phyloP scores from a whole-genome alignment of 116 monocot species.

The Zostera marina region DNA sequence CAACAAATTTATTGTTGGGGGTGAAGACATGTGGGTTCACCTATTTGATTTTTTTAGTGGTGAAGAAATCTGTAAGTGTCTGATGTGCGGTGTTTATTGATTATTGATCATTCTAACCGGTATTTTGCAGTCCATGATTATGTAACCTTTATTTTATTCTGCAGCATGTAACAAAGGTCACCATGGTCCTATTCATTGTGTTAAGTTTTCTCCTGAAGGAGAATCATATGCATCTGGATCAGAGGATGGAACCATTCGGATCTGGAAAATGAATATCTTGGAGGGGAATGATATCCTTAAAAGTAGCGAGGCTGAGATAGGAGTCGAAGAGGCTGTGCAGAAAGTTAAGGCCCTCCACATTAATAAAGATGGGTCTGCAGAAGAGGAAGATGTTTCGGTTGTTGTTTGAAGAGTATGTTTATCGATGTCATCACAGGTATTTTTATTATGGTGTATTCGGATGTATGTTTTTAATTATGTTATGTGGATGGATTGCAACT shows the following conservation, averaged over 20 bases:
- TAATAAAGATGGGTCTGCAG: slow-evolving; percentile 23
- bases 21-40: slow-evolving; percentile 94
- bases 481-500: too few species aligned
- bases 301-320: slow-evolving; percentile 20
- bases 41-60: slow-evolving; percentile 65
- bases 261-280: slow-evolving; percentile 47
- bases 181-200: slow-evolving; percentile 82
- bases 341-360: slow-evolving; percentile 40
- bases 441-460: too few species aligned
- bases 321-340: slow-evolving; percentile 20
- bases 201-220: slow-evolving; percentile 65
- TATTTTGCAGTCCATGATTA: background rate
- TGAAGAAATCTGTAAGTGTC: slow-evolving; percentile 41
- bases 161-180: slow-evolving; percentile 94
- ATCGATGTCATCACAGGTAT: background rate
- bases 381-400: slow-evolving; percentile 5
- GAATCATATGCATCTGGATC: slow-evolving; percentile 88
- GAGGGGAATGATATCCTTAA: slow-evolving; percentile 23
- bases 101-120: background rate
- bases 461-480: too few species aligned
- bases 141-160: slow-evolving; percentile 1
- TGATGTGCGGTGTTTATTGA: background rate
- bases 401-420: background rate
- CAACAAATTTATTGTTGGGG: slow-evolving; percentile 70
- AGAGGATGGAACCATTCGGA: slow-evolving; percentile 82